Evolutionary conservation across 2,329 filamentous ascomycete species (phyloP), one percentile per base, ranked within the genome.

Genomic region (Aureobasidium subglaciale): DNA sequence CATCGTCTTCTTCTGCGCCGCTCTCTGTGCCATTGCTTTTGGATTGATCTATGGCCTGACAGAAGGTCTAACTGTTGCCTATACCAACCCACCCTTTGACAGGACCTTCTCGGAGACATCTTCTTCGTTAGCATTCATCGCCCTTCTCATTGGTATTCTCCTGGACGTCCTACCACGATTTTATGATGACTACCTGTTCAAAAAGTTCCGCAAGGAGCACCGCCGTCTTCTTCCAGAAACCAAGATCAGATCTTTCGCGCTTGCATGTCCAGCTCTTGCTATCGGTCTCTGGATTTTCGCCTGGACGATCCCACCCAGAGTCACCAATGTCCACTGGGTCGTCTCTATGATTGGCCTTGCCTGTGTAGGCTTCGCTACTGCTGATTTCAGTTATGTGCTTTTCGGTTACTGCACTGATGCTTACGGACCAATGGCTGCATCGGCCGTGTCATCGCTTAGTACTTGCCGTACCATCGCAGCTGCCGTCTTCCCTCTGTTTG

Each of bases 71-170:
- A 61, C 60, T 13, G 59, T 61, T 3, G 48, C 57, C 3, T 63
- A 63, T 48, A 61, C 59, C 20, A 63, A 65, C 4, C 57, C 59
- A 15, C 59, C 59, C 4, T 62, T 62, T 55, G 37, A 55, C 32
- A 61, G 72, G 49, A 67, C 69, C 1, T 70, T 75, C 59, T 59
- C 64, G 2, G 54, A 59, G 2, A 61, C 67, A 0, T 63, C 70
- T 3, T 63, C 88, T 87, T 35, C 67, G 62, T 60, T 71, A 69
- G 10, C 65, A 71, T 77, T 85, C 69, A 76, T 73, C 67, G 58
- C 70, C 80, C 62, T 89, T 85, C 65, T 89, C 86, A 70, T 87
- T 0, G 75, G 75, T 2, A 66, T 72, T 1, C 45, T 68, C 7
- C 59, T 72, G 15, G 72, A 70, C 30, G 65, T 73, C 4, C 57